Conservation (phyloP, 495 filamentous ascomycete species). For the Tuber microsphaerosporum region DNA sequence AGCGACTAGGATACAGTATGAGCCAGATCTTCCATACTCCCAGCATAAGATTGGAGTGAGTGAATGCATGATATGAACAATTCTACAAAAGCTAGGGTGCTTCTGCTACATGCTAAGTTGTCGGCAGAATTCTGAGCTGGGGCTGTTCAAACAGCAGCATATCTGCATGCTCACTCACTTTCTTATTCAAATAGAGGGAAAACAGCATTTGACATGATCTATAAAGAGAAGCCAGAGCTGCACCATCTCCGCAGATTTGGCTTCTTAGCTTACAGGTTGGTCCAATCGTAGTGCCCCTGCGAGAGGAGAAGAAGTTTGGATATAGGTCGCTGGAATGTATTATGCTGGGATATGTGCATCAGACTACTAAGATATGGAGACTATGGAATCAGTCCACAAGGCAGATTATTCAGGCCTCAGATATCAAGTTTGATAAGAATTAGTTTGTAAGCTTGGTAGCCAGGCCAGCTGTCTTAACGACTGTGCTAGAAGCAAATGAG, state of each 20-base stretch:
- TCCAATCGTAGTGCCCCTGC: neutral
- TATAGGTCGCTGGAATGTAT: neutral
- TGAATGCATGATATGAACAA: neutral
- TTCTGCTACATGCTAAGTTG: neutral
- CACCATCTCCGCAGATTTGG: neutral
- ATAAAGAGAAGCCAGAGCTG: neutral
- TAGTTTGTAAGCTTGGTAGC: neutral
- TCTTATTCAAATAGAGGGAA: neutral
- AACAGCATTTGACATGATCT: neutral
- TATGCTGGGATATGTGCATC: neutral
- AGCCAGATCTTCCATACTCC: neutral
- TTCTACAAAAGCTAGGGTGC: neutral
- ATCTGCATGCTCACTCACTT: neutral
- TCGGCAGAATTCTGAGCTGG: neutral
- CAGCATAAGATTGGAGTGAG: neutral
- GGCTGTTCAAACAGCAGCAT: neutral
- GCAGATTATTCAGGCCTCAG: neutral
- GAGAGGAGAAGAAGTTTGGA: neutral
- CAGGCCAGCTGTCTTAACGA: neutral
- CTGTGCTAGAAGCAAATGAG: neutral
- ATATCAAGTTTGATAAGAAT: slow-evolving; percentile 1
- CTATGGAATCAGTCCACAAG: neutral
- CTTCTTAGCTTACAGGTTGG: neutral
- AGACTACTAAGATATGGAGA: neutral
- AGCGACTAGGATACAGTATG: neutral